Evolutionary conservation across 2,329 filamentous ascomycete species (phyloP).

Genomic region (Clarireedia homoeocarpa): DNA sequence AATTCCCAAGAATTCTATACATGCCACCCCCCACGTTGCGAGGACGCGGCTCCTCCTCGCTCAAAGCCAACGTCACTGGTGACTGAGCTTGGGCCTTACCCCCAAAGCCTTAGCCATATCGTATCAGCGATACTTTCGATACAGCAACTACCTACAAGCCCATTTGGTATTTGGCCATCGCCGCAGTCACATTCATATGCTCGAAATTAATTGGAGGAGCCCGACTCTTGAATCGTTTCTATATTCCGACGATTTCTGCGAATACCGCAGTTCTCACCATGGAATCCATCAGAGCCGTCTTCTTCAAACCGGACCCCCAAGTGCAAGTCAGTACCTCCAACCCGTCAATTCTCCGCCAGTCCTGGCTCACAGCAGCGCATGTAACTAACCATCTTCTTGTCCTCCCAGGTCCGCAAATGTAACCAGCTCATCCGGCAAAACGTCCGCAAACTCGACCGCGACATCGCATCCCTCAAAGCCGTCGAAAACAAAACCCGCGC

Average conservation of each 20-base stretch:
- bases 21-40: conserved; percentile 1
- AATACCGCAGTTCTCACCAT: conserved; percentile 39
- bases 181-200: too few species aligned
- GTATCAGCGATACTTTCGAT: background rate
- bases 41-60: background rate
- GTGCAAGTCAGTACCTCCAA: conserved; percentile 59
- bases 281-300: conserved; percentile 80
- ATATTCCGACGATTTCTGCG: background rate
- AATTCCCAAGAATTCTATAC: too few species aligned
- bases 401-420: conserved; percentile 79
- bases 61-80: background rate
- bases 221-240: background rate
- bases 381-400: background rate
- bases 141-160: background rate
- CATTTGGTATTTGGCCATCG: background rate
- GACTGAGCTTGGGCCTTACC: conserved; percentile 4
- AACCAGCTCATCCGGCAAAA: conserved; percentile 84
- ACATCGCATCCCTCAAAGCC: conserved; percentile 70
- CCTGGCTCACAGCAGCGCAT: too few species aligned
- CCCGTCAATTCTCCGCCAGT: background rate
- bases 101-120: background rate
- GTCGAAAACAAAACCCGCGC: conserved; percentile 79
- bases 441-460: conserved; percentile 88
- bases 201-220: too few species aligned
- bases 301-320: conserved; percentile 88